Conservation (phyloP, 306 rosid genomes). For the Inga leiocalycina region DNA sequence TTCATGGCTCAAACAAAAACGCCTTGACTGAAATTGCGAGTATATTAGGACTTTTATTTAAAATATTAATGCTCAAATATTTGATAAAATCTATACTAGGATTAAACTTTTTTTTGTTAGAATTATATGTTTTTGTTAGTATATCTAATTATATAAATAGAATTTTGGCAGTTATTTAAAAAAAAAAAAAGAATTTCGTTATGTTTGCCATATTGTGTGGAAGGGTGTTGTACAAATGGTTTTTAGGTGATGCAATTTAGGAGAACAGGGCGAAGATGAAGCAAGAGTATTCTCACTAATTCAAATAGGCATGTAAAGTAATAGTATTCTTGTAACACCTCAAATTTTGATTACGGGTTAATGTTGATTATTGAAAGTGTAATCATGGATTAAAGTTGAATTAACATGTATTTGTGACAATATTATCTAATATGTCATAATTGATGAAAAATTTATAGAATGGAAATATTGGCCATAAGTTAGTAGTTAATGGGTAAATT, state of each 20-base stretch:
- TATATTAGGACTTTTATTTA: neutral
- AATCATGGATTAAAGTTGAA: too few species aligned
- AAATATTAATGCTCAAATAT: neutral
- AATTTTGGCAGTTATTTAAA: neutral
- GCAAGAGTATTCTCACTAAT: neutral
- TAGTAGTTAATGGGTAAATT: too few species aligned
- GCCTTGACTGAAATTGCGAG: neutral
- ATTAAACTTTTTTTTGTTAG: too few species aligned
- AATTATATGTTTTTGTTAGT: neutral
- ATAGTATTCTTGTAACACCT: too few species aligned
- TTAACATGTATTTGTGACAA: too few species aligned
- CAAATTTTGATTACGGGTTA: too few species aligned
- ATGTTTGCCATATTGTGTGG: neutral
- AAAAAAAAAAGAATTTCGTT: too few species aligned
- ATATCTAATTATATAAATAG: neutral
- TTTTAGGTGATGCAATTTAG: neutral
- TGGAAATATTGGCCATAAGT: too few species aligned
- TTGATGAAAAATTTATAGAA: too few species aligned
- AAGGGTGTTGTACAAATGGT: neutral
- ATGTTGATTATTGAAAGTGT: too few species aligned
- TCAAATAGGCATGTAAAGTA: too few species aligned
- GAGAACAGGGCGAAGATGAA: neutral
- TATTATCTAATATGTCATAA: too few species aligned
- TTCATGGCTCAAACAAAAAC: neutral
- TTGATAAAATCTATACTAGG: neutral